Percentiles rank a stretch among this genome's conserved stretches.
phyloP scores from a whole-genome alignment of 768 basidiomycete species.

The Psilocybe tampanensis region DNA sequence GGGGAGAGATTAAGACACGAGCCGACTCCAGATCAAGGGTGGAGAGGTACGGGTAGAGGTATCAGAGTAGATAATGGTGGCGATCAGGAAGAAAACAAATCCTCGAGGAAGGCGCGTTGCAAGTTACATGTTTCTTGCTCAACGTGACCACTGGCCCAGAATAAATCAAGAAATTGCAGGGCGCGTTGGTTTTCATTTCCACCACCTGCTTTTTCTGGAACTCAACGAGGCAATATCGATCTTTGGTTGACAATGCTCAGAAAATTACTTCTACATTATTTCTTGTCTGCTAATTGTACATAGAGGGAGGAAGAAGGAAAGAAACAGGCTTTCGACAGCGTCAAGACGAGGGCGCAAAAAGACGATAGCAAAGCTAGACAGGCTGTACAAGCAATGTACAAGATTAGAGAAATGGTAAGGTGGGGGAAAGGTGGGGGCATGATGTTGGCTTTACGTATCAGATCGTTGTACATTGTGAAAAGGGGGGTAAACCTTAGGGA shows the following conservation, averaged over 20 bases:
- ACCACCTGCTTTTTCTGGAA: neutral
- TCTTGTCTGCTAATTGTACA: conserved; percentile 45
- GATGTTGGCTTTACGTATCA: conserved; percentile 33
- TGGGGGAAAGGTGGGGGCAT: conserved; percentile 27
- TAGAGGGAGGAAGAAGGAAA: conserved; percentile 22
- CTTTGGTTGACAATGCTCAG: neutral
- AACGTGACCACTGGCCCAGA: conserved; percentile 14
- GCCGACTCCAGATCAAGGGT: conserved; percentile 11
- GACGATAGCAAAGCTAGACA: conserved; percentile 30
- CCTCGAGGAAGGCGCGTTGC: conserved; percentile 23
- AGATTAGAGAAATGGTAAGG: conserved; percentile 30
- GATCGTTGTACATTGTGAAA: conserved; percentile 27
- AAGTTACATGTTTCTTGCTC: conserved; percentile 16
- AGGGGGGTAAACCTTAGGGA: conserved; percentile 27
- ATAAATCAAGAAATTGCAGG: conserved; percentile 1
- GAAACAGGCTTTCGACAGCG: conserved; percentile 33
- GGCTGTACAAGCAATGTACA: conserved; percentile 28
- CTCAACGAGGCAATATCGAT: conserved; percentile 1
- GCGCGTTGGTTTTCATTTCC: neutral
- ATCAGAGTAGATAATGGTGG: conserved; percentile 10
- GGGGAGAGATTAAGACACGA: conserved; percentile 4
- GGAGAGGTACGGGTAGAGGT: neutral
- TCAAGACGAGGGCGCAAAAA: conserved; percentile 22
- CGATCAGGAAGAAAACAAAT: conserved; percentile 8
- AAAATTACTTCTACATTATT: conserved; percentile 43